Percentiles rank a stretch among this genome's conserved stretches.
Conservation (phyloP, 2,329 filamentous ascomycete species). For the Ceratocystis smalleyi region DNA sequence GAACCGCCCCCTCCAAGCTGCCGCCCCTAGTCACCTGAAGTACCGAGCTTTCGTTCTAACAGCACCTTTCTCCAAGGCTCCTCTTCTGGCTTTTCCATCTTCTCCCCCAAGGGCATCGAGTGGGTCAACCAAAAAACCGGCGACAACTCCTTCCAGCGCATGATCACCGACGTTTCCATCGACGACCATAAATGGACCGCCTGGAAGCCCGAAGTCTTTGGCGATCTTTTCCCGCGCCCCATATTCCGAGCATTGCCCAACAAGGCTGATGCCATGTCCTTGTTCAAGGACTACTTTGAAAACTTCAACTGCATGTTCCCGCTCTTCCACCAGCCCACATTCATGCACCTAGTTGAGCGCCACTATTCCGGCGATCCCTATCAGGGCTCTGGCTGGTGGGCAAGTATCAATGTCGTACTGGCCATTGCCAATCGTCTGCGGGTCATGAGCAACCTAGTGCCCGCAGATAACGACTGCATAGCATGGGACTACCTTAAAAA, state of each 20-base stretch:
- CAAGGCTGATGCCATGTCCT: slow-evolving; percentile 71
- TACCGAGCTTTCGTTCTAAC: too few species aligned
- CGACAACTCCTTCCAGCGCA: slow-evolving; percentile 84
- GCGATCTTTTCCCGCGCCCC: slow-evolving; percentile 73
- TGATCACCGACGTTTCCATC: slow-evolving; percentile 82
- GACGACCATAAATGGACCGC: slow-evolving; percentile 93
- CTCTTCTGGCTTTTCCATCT: slow-evolving; percentile 95
- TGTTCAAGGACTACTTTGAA: slow-evolving; percentile 88
- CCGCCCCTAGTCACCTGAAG: slow-evolving; percentile 4
- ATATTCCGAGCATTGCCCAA: slow-evolving; percentile 71
- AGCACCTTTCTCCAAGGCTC: slow-evolving; percentile 43
- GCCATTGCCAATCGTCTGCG: slow-evolving; percentile 87
- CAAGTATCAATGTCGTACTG: slow-evolving; percentile 80
- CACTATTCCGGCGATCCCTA: slow-evolving; percentile 91
- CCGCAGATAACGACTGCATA: slow-evolving; percentile 81
- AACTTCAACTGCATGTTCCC: slow-evolving; percentile 99
- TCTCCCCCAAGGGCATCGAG: slow-evolving; percentile 92
- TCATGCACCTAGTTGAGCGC: slow-evolving; percentile 90
- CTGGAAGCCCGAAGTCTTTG: slow-evolving; percentile 96
- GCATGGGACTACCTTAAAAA: slow-evolving; percentile 96
- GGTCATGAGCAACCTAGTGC: slow-evolving; percentile 87
- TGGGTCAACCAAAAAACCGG: slow-evolving; percentile 98
- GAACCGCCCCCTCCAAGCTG: neutral
- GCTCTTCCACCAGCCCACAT: slow-evolving; percentile 91
- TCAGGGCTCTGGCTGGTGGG: slow-evolving; percentile 95